Percentiles rank a stretch among this genome's conserved stretches.
Evolutionary conservation across 176 grass and related monocot species (phyloP).

Genomic region (Triticum turgidum): DNA sequence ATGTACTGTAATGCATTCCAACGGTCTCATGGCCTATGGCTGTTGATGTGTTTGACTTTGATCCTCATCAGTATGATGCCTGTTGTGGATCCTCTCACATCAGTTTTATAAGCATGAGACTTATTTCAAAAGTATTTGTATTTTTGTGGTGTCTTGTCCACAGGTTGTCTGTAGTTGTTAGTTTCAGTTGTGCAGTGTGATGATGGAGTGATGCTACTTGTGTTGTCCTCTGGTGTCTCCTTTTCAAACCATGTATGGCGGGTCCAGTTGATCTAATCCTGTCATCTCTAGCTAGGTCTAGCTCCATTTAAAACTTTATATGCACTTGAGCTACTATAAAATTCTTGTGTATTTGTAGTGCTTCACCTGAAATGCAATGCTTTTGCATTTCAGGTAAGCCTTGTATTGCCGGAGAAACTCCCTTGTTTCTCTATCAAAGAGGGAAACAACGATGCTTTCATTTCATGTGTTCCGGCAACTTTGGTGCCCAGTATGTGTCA

Average conservation of each 20-base stretch:
- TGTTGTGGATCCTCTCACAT: slow-evolving; percentile 63
- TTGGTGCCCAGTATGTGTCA: background rate
- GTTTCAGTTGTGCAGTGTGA: slow-evolving; percentile 10
- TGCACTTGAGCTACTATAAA: background rate
- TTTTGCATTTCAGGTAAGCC: background rate
- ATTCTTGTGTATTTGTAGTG: background rate
- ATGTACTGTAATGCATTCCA: slow-evolving; percentile 13
- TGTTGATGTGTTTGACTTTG: slow-evolving; percentile 60
- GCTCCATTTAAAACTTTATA: background rate
- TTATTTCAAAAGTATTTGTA: background rate
- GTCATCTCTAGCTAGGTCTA: background rate
- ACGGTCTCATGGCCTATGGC: slow-evolving; percentile 20
- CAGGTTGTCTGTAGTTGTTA: slow-evolving; percentile 3
- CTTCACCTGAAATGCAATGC: background rate
- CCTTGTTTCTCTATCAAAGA: background rate
- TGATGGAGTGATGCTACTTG: slow-evolving; percentile 10
- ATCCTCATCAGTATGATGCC: slow-evolving; percentile 46
- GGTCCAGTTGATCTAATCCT: background rate
- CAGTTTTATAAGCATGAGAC: slow-evolving; percentile 32
- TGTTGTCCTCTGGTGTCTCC: background rate
- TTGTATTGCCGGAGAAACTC: background rate
- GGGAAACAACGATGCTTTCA: background rate
- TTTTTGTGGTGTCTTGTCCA: background rate
- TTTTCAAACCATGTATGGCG: background rate
- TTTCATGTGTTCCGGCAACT: background rate